Evolutionary conservation across 2,329 filamentous ascomycete species (phyloP).

Genomic region (Arachnopeziza araneosa): DNA sequence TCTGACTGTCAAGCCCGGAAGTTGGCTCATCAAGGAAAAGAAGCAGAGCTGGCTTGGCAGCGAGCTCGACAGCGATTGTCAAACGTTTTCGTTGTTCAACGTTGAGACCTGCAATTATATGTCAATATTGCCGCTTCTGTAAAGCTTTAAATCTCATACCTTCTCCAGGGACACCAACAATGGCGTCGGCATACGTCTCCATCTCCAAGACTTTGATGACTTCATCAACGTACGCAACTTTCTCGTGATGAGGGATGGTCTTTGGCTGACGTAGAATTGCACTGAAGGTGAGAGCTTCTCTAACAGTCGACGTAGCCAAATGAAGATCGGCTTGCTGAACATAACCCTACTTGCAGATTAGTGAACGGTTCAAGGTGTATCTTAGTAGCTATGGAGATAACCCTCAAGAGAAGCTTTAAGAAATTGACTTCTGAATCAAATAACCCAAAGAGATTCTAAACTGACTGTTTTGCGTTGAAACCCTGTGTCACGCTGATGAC

Average conservation of each 20-base stretch:
- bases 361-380: not conserved
- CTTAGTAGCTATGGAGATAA: not conserved
- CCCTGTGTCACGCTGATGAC: slow-evolving; percentile 63
- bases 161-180: slow-evolving; percentile 86
- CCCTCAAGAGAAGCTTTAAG: not conserved
- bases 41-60: slow-evolving; percentile 81
- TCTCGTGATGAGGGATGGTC: slow-evolving; percentile 66
- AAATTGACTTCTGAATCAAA: not conserved
- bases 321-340: slow-evolving; percentile 72
- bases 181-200: slow-evolving; percentile 81
- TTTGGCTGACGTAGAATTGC: slow-evolving; percentile 80
- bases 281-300: slow-evolving; percentile 81
- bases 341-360: slow-evolving; percentile 44
- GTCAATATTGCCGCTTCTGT: not conserved
- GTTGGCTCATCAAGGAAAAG: slow-evolving; percentile 95
- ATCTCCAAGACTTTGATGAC: slow-evolving; percentile 89
- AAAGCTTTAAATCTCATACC: slow-evolving; percentile 30
- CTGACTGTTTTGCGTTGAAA: slow-evolving; percentile 80
- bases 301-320: slow-evolving; percentile 75
- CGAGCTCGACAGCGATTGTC: slow-evolving; percentile 90
- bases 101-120: slow-evolving; percentile 49
- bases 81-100: slow-evolving; percentile 68
- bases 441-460: not conserved
- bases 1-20: slow-evolving; percentile 88
- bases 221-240: slow-evolving; percentile 81